Percentiles rank a stretch among this genome's conserved stretches.
Conservation (phyloP, 1,284 basidiomycete species). For the Ganoderma multipileum region DNA sequence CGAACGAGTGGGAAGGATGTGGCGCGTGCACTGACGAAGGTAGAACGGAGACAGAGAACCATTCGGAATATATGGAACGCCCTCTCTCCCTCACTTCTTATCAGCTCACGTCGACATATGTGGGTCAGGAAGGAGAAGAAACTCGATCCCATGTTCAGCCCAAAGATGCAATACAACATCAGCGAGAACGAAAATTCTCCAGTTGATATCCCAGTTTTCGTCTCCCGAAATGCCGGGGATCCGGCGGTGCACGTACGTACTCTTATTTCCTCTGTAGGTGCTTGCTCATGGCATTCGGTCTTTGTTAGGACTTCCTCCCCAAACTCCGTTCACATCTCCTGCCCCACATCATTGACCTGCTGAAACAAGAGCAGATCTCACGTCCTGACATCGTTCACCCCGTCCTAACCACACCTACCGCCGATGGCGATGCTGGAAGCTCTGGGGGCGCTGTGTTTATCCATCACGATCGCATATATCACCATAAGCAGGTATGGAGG, state of each 20-base stretch:
- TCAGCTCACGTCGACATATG: neutral
- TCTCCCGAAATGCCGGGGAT: neutral
- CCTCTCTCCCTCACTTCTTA: neutral
- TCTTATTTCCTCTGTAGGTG: neutral
- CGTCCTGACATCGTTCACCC: neutral
- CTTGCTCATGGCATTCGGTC: neutral
- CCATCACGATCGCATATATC: neutral
- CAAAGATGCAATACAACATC: neutral
- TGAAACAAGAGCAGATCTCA: neutral
- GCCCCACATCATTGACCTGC: neutral
- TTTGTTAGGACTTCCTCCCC: neutral
- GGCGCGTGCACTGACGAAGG: neutral
- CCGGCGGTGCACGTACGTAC: neutral
- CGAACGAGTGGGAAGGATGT: constrained; percentile 6
- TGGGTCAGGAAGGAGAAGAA: neutral
- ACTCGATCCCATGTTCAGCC: neutral
- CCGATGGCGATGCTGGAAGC: neutral
- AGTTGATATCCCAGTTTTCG: neutral
- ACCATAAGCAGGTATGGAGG: neutral
- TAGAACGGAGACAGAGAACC: constrained; percentile 5
- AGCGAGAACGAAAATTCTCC: neutral
- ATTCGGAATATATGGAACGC: neutral
- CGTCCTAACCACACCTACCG: neutral
- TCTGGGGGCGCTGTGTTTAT: neutral
- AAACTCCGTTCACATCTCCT: neutral